phyloP scores from a whole-genome alignment of 2,329 filamentous ascomycete genomes.

The Fusarium luffae region DNA sequence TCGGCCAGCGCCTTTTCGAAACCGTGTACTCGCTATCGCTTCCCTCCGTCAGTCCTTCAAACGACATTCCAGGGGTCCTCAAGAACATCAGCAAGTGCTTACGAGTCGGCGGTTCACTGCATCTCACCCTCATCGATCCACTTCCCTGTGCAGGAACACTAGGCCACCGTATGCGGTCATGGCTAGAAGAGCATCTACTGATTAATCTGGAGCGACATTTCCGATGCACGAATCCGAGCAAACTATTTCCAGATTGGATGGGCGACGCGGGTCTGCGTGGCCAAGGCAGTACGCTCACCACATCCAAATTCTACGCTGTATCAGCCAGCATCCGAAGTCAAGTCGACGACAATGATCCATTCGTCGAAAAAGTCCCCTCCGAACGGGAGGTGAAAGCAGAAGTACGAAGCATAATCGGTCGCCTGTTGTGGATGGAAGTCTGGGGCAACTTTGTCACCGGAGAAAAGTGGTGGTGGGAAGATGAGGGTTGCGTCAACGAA shows the following conservation, averaged over 20 bases:
- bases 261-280: slow-evolving; percentile 64
- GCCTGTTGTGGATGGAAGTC: slow-evolving; percentile 70
- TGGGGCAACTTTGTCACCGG: slow-evolving; percentile 66
- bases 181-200: slow-evolving; percentile 71
- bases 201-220: slow-evolving; percentile 68
- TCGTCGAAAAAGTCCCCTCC: slow-evolving; percentile 30
- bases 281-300: slow-evolving; percentile 59
- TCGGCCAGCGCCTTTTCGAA: slow-evolving; percentile 58
- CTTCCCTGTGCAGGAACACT: slow-evolving; percentile 65
- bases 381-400: slow-evolving; percentile 56
- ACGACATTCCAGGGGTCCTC: slow-evolving; percentile 67
- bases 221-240: slow-evolving; percentile 68
- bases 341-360: slow-evolving; percentile 39
- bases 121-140: slow-evolving; percentile 72
- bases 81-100: slow-evolving; percentile 67
- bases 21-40: slow-evolving; percentile 65
- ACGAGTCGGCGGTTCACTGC: slow-evolving; percentile 64
- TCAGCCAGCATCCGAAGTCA: slow-evolving; percentile 45
- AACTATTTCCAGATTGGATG: slow-evolving; percentile 69
- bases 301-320: slow-evolving; percentile 61
- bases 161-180: slow-evolving; percentile 67
- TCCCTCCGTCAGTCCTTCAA: slow-evolving; percentile 65
- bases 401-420: slow-evolving; percentile 63
- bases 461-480: slow-evolving; percentile 71
- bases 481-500: slow-evolving; percentile 64